A percentile compares a stretch with the other conserved stretches of the same genome.
phyloP scores from a whole-genome alignment of 768 basidiomycete genomes.

The Neoboletus brunneissimus region DNA sequence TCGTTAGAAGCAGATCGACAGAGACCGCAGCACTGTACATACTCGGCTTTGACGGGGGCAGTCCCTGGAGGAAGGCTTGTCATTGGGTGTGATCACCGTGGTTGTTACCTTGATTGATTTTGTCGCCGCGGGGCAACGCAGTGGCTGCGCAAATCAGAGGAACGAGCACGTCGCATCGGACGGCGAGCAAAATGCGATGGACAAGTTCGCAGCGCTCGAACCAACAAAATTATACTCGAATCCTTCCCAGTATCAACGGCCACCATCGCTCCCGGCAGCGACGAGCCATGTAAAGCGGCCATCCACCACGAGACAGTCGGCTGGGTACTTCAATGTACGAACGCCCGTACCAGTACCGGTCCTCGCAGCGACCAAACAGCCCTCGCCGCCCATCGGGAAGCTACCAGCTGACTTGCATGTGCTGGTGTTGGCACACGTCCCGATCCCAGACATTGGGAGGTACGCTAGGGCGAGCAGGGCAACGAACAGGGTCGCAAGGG shows the following conservation, averaged over 20 bases:
- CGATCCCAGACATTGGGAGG: slow-evolving; percentile 76
- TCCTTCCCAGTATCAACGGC: slow-evolving; percentile 32
- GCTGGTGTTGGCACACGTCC: slow-evolving; percentile 66
- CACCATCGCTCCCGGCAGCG: not conserved
- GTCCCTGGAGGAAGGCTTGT: slow-evolving; percentile 38
- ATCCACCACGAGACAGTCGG: not conserved
- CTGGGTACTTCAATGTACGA: too few relatives aligned
- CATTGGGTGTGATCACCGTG: slow-evolving; percentile 1
- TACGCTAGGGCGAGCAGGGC: slow-evolving; percentile 69
- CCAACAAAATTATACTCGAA: slow-evolving; percentile 57
- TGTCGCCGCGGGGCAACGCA: not conserved
- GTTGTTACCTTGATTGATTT: not conserved
- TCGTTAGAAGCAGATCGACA: not conserved
- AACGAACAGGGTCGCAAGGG: slow-evolving; percentile 56
- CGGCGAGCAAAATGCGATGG: slow-evolving; percentile 45
- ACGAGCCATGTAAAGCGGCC: slow-evolving; percentile 17
- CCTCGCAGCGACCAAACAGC: slow-evolving; percentile 25
- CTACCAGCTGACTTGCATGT: slow-evolving; percentile 79
- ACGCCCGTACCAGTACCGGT: slow-evolving; percentile 3
- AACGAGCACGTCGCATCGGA: not conserved
- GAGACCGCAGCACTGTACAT: slow-evolving; percentile 9
- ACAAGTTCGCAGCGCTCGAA: slow-evolving; percentile 85
- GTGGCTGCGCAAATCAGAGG: slow-evolving; percentile 13
- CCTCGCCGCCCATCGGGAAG: slow-evolving; percentile 57
- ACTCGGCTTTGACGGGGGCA: slow-evolving; percentile 56